phyloP scores from a whole-genome alignment of 2,329 filamentous ascomycete genomes.

The Magnaporthiopsis poae region DNA sequence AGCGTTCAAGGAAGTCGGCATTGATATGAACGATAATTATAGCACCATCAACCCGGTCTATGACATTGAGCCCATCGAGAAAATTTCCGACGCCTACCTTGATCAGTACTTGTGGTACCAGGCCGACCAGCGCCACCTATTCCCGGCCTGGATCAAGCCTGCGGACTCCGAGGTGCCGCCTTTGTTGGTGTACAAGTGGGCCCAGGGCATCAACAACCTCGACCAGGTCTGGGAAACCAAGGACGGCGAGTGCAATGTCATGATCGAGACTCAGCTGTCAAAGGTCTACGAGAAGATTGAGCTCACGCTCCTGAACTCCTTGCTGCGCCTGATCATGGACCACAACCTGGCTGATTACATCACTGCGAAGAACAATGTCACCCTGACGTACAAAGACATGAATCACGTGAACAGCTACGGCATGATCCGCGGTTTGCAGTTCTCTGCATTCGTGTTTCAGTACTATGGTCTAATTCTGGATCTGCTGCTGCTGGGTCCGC shows the following conservation, averaged over 20 bases:
- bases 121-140: conserved; percentile 90
- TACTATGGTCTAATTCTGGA: conserved; percentile 96
- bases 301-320: conserved; percentile 83
- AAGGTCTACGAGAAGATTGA: conserved; percentile 99
- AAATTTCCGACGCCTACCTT: conserved; percentile 96
- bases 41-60: conserved; percentile 98
- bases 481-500: conserved; percentile 78
- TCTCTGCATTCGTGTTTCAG: conserved; percentile 97
- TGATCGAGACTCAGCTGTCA: conserved; percentile 97
- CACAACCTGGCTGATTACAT: conserved; percentile 99
- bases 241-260: conserved; percentile 93
- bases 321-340: conserved; percentile 94
- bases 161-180: conserved; percentile 96
- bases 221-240: conserved; percentile 89
- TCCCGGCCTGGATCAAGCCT: conserved; percentile 98
- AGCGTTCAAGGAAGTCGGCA: conserved; percentile 98
- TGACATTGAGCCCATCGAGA: conserved; percentile 97
- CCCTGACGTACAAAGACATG: conserved; percentile 99
- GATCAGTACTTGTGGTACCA: conserved; percentile 99
- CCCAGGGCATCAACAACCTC: conserved; percentile 96
- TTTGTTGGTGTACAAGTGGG: conserved; percentile 94
- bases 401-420: conserved; percentile 98
- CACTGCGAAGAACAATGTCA: conserved; percentile 97
- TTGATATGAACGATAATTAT: conserved; percentile 99
- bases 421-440: conserved; percentile 94